Evolutionary conservation across 169 alveolate species (phyloP), one percentile per base, ranked within the genome.

Genomic region (Perkinsus marinus): DNA sequence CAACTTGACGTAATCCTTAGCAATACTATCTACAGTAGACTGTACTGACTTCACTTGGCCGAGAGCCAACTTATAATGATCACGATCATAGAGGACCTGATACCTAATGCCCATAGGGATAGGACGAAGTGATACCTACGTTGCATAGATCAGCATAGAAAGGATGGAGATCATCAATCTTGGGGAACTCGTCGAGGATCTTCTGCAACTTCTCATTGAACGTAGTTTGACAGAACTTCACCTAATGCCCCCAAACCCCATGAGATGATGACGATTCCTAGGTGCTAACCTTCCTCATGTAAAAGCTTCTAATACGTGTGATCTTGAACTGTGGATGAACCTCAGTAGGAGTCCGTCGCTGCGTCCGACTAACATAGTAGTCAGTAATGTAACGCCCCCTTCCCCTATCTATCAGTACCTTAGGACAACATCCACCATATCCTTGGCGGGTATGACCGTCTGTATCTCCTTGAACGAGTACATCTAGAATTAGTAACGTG

Each of bases 331-430:
- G 99, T 46, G 98, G 99, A 94, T 98, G 99, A 17, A 99, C 98
- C 79, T 97, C 99, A 19, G 99, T 99, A 6, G 99, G 99, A 0
- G 99, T 99, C 96, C 98, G 98, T 41, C 99, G 96, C 95, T 99
- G 99, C 38, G 99, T 99, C 94, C 97, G 97, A 47, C 99, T 97
- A 22, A 99, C 95, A 79, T 98, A 98, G 69, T 2, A 57, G 34
- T 16, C 0, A 57, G 22, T 57, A 57, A 97, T 97, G 93, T 98
- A 57, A 57, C 22, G 99, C 36, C 98, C 97, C 92, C 98, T 95
- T 92, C 97, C 98, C 89, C 94, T 97, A 30, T 99, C 98, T 90
- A 10, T 3, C 10, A 41, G 9, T 57, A 57, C 79, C 79, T 57
- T 16, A 57, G 79, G 79, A 57, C 79, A 57, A 94, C 92, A 91